Conservation (phyloP, 805 yeast genomes). For the Candida quercuum region DNA sequence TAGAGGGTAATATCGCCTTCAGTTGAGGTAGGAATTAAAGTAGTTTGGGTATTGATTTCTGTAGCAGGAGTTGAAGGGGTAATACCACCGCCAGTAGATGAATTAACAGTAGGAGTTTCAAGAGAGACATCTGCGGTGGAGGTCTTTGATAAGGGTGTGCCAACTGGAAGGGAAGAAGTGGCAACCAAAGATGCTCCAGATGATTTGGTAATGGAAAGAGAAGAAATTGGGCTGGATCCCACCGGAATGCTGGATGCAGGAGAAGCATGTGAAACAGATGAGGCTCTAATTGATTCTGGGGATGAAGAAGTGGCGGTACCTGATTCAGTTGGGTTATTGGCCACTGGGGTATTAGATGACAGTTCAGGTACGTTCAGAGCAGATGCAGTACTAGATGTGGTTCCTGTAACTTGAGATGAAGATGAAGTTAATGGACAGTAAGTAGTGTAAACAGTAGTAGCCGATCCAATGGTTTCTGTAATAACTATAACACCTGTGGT, state of each 20-base stretch:
- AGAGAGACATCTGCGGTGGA: no score
- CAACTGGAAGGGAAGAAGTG: background rate
- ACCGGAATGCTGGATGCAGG: no score
- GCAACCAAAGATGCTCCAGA: background rate
- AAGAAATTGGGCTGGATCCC: background rate
- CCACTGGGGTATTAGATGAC: background rate
- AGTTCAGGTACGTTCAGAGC: background rate
- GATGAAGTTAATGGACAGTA: constrained; percentile 8
- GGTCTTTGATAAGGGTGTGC: no score
- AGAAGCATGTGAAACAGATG: background rate
- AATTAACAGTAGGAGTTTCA: background rate
- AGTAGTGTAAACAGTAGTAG: constrained; percentile 3
- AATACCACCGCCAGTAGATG: background rate
- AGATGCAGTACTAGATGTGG: background rate
- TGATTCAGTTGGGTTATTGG: no score
- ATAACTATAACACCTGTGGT: constrained; percentile 14
- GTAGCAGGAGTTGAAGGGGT: background rate
- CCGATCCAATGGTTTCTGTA: constrained; percentile 20
- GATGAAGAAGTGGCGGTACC: no score
- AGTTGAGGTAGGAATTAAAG: constrained; percentile 1
- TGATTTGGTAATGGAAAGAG: background rate
- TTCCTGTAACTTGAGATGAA: background rate
- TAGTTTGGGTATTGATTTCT: background rate
- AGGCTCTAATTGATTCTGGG: no score
- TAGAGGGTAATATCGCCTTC: background rate